phyloP scores from a whole-genome alignment of 1,139 yeast genomes.

The Yamadazyma sp. region DNA sequence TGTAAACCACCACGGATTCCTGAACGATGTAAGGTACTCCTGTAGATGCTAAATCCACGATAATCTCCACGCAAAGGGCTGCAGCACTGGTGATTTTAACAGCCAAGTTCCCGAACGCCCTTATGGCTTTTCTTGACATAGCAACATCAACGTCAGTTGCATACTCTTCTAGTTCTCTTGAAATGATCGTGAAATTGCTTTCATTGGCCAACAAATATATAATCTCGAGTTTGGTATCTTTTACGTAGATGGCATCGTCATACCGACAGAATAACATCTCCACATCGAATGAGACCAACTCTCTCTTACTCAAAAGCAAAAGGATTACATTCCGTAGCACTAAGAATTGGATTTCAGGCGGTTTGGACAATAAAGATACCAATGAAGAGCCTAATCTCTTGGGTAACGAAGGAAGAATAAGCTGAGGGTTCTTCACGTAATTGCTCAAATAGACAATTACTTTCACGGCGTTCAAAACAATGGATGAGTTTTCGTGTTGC shows the following conservation, averaged over 20 bases:
- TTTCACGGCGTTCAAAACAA: slow-evolving; percentile 75
- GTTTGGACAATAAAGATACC: slow-evolving; percentile 69
- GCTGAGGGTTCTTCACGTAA: slow-evolving; percentile 52
- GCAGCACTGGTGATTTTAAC: slow-evolving; percentile 64
- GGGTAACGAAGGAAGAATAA: slow-evolving; percentile 52
- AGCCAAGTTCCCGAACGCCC: slow-evolving; percentile 89
- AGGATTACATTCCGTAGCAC: slow-evolving; percentile 80
- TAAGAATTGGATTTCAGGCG: slow-evolving; percentile 81
- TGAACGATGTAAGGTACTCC: slow-evolving; percentile 77
- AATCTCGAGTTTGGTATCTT: slow-evolving; percentile 87
- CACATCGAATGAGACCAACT: slow-evolving; percentile 64
- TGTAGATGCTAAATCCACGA: slow-evolving; percentile 60
- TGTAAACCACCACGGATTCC: slow-evolving; percentile 74
- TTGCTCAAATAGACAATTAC: slow-evolving; percentile 71
- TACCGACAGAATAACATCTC: slow-evolving; percentile 78
- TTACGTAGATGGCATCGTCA: slow-evolving; percentile 85
- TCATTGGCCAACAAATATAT: slow-evolving; percentile 76
- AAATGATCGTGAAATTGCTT: slow-evolving; percentile 57
- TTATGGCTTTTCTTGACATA: slow-evolving; percentile 81
- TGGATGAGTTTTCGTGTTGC: slow-evolving; percentile 81
- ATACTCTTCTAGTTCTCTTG: slow-evolving; percentile 79
- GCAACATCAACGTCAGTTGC: slow-evolving; percentile 84
- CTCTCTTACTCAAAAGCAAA: slow-evolving; percentile 65
- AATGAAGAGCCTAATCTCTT: slow-evolving; percentile 71
- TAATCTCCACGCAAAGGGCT: slow-evolving; percentile 60